Conservation (phyloP, 73 alveolate genomes). For the Blepharisma stoltei region DNA sequence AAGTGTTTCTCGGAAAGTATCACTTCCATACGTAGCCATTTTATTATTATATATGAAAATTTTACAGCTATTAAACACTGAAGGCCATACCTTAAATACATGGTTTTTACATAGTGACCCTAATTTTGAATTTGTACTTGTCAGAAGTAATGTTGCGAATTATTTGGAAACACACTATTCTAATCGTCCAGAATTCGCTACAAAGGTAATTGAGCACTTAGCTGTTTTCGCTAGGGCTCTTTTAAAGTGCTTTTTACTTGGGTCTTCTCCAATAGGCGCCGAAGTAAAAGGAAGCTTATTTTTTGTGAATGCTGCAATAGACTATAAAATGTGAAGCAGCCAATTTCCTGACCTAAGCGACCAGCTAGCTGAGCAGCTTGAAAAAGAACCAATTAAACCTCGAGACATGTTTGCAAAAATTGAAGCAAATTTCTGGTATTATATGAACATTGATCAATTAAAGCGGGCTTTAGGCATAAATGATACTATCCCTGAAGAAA, state of each 20-base stretch:
- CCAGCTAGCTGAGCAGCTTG: not conserved
- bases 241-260: not conserved
- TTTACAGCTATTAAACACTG: not conserved
- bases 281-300: not conserved
- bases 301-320: slow-evolving; percentile 24
- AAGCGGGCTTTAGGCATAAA: not conserved
- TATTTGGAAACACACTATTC: not conserved
- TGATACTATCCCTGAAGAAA: not conserved
- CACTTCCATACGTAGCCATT: too few relatives aligned
- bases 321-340: not conserved
- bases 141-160: not conserved
- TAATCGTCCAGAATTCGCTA: not conserved
- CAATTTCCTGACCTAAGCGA: not conserved
- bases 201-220: not conserved
- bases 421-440: slow-evolving; percentile 23
- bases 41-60: not conserved
- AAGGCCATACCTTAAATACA: not conserved
- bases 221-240: not conserved
- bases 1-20: too few relatives aligned
- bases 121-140: not conserved
- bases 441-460: not conserved
- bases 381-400: not conserved
- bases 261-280: not conserved
- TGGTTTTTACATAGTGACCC: slow-evolving; percentile 16
- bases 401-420: not conserved